phyloP scores from a whole-genome alignment of 352 stramenopile genomes.

The Aphanomyces invadans region DNA sequence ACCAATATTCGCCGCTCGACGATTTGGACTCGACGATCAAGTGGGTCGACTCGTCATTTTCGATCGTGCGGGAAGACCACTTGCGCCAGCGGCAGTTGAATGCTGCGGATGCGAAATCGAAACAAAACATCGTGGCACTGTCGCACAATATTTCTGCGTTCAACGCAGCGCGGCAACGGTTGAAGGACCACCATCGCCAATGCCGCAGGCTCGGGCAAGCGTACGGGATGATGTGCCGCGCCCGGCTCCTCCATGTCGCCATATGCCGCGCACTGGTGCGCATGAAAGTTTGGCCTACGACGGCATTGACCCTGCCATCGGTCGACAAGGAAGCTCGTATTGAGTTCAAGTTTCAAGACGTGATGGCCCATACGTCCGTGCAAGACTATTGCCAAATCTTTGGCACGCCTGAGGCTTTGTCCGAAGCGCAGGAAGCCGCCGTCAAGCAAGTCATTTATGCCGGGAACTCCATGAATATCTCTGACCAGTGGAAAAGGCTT shows the following conservation, averaged over 20 bases:
- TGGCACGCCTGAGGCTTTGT: conserved; percentile 53
- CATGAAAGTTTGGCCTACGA: conserved; percentile 17
- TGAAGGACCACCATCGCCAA: conserved; percentile 60
- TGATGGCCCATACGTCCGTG: conserved; percentile 53
- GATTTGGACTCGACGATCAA: not conserved
- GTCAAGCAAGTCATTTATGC: conserved; percentile 25
- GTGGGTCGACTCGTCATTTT: not conserved
- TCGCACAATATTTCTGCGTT: conserved; percentile 39
- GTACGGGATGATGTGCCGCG: conserved; percentile 66
- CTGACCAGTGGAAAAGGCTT: not conserved
- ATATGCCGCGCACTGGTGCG: conserved; percentile 43
- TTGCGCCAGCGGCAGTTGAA: no score
- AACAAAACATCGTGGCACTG: not conserved
- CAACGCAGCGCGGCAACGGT: conserved; percentile 48
- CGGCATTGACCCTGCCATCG: not conserved
- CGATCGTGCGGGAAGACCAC: not conserved
- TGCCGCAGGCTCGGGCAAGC: conserved; percentile 59
- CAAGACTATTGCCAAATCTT: conserved; percentile 70
- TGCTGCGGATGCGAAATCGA: no score
- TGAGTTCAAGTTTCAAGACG: conserved; percentile 53
- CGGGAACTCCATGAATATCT: not conserved
- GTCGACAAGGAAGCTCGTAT: not conserved
- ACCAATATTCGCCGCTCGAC: not conserved
- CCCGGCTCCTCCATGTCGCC: conserved; percentile 51
- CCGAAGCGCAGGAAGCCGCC: conserved; percentile 48